Conservation (phyloP, 2,329 filamentous ascomycete genomes). For the Akanthomyces uredinophilus region DNA sequence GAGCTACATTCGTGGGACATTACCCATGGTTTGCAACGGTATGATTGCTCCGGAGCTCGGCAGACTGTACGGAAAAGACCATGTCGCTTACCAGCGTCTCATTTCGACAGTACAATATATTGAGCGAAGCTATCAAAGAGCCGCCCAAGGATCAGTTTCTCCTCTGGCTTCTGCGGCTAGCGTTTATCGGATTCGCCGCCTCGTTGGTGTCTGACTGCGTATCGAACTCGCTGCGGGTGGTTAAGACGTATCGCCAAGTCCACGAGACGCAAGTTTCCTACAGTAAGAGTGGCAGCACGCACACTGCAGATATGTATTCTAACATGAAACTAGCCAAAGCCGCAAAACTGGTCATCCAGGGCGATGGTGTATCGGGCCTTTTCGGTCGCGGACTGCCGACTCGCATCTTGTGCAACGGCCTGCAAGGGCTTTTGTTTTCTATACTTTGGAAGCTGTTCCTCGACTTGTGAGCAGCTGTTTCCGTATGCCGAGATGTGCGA, state of each 20-base stretch:
- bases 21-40: constrained; percentile 48
- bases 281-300: constrained; percentile 24
- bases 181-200: constrained; percentile 30
- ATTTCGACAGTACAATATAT: constrained; percentile 35
- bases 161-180: constrained; percentile 39
- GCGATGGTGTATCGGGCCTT: constrained; percentile 38
- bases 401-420: constrained; percentile 42
- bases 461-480: constrained; percentile 36
- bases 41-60: constrained; percentile 9
- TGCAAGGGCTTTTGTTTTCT: constrained; percentile 43
- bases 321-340: constrained; percentile 32
- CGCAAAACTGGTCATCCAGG: constrained; percentile 33
- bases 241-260: constrained; percentile 46
- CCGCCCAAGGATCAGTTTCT: constrained; percentile 35
- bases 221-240: constrained; percentile 42
- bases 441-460: constrained; percentile 46
- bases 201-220: constrained; percentile 36
- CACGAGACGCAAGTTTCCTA: constrained; percentile 44
- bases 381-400: constrained; percentile 43
- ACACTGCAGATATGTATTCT: background rate
- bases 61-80: background rate
- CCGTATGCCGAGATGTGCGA: background rate
- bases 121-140: constrained; percentile 34
- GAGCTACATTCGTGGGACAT: constrained; percentile 43
- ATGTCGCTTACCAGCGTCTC: background rate